Percentiles rank a stretch among this genome's conserved stretches.
Evolutionary conservation across 2,329 filamentous ascomycete species (phyloP).

Genomic region (Zasmidium angulare): DNA sequence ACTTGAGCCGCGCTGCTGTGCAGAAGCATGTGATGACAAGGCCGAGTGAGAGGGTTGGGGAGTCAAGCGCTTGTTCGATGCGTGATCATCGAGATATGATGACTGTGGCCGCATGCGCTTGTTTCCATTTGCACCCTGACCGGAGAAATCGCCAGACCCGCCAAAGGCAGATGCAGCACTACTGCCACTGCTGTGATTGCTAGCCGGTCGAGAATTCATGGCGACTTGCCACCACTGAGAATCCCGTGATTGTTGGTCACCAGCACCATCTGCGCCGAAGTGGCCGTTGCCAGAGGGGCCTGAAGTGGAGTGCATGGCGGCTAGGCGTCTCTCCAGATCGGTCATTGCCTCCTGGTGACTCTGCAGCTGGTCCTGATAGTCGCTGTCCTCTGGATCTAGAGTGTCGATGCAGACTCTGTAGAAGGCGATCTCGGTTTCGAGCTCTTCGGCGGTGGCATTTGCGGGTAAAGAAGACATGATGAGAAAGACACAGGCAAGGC

Average conservation of each 20-base stretch:
- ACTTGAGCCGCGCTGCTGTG: conserved; percentile 18
- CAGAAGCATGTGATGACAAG: conserved; percentile 28
- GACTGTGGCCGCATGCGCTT: conserved; percentile 25
- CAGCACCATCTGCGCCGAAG: conserved; percentile 15
- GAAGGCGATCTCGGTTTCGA: conserved; percentile 38
- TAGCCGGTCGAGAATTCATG: conserved; percentile 19
- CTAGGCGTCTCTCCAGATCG: not conserved
- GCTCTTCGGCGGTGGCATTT: conserved; percentile 19
- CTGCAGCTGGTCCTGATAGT: conserved; percentile 20
- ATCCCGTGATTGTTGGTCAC: conserved; percentile 11
- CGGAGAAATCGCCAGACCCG: not conserved
- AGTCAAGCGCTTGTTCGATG: conserved; percentile 28
- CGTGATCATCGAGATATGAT: conserved; percentile 20
- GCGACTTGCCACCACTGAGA: conserved; percentile 18
- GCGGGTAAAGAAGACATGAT: not conserved
- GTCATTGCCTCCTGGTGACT: not conserved
- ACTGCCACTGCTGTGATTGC: conserved; percentile 14
- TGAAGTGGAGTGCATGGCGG: not conserved
- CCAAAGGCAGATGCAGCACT: conserved; percentile 1
- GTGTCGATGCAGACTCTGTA: conserved; percentile 30
- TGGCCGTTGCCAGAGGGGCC: not conserved
- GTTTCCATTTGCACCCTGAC: conserved; percentile 4
- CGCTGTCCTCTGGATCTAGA: conserved; percentile 33
- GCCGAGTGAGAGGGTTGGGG: conserved; percentile 29
- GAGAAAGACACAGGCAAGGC: not conserved